phyloP scores from a whole-genome alignment of 441 rosid genomes.

The Euphorbia corollata region DNA sequence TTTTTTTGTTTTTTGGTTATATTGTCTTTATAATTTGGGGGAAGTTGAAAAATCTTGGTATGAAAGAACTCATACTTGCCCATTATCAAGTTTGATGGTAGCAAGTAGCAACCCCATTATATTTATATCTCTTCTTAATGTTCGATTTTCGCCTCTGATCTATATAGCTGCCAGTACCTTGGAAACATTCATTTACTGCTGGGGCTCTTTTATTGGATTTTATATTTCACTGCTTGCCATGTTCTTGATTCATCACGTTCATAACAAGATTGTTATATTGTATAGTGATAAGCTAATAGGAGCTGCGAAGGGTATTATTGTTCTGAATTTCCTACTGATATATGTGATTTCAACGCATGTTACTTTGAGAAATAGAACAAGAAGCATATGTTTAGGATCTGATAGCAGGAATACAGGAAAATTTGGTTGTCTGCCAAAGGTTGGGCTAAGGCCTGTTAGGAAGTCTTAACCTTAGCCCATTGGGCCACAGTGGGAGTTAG shows the following conservation, averaged over 20 bases:
- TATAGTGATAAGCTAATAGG: too few species aligned
- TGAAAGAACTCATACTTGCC: constrained; percentile 12
- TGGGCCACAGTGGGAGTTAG: too few species aligned
- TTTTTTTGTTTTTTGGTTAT: constrained; percentile 1
- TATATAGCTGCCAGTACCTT: neutral
- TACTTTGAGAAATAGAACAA: neutral
- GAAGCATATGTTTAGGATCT: neutral
- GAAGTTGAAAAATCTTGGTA: constrained; percentile 16
- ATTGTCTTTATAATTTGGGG: constrained; percentile 20
- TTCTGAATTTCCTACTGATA: neutral
- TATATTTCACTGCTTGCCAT: neutral
- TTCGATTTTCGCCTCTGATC: too few species aligned
- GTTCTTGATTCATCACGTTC: neutral
- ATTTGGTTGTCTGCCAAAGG: neutral
- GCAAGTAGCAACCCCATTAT: neutral
- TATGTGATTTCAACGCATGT: neutral
- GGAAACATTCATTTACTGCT: neutral
- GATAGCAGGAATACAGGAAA: neutral
- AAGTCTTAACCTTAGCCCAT: too few species aligned
- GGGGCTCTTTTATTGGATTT: neutral
- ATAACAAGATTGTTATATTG: too few species aligned
- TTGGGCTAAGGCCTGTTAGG: neutral
- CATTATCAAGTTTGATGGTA: constrained; percentile 11
- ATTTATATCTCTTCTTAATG: neutral
- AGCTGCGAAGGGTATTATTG: too few species aligned